phyloP scores from a whole-genome alignment of 495 filamentous ascomycete species.

The Copromyces sp. region DNA sequence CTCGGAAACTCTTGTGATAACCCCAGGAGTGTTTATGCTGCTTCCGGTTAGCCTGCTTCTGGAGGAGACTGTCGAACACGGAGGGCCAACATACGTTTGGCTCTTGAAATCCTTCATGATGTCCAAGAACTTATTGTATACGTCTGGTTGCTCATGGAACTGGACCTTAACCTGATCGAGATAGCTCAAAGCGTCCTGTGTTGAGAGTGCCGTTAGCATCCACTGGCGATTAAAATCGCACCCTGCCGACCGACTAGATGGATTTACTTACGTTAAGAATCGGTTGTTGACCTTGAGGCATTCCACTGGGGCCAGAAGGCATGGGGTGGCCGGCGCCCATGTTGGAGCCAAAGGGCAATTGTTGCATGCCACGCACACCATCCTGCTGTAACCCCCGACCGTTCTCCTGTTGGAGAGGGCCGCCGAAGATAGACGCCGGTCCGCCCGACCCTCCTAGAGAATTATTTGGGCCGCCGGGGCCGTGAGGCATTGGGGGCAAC shows the following conservation, averaged over 20 bases:
- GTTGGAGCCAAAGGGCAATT: constrained; percentile 31
- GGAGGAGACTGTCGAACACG: not conserved
- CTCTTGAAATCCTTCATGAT: constrained; percentile 99
- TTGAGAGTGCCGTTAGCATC: not conserved
- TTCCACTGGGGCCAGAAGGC: constrained; percentile 27
- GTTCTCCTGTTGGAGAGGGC: constrained; percentile 39
- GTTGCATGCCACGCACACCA: constrained; percentile 29
- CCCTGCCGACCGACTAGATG: not conserved
- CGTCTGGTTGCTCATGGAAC: constrained; percentile 92
- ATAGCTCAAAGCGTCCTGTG: constrained; percentile 89
- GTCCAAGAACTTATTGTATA: constrained; percentile 95
- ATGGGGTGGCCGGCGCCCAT: constrained; percentile 21
- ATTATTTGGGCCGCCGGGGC: constrained; percentile 29
- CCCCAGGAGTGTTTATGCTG: constrained; percentile 94
- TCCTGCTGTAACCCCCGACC: constrained; percentile 32
- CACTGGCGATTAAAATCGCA: not conserved
- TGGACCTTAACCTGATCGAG: constrained; percentile 98
- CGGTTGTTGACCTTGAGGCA: constrained; percentile 83
- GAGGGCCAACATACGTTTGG: constrained; percentile 62
- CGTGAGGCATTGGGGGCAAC: constrained; percentile 45
- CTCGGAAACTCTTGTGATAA: constrained; percentile 94
- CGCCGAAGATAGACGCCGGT: constrained; percentile 34
- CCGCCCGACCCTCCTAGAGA: constrained; percentile 22
- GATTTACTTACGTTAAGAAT: constrained; percentile 70
- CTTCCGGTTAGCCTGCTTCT: constrained; percentile 7